Percentiles rank a stretch among this genome's conserved stretches.
Conservation (phyloP, 495 filamentous ascomycete species). For the Tuber microsphaerosporum region DNA sequence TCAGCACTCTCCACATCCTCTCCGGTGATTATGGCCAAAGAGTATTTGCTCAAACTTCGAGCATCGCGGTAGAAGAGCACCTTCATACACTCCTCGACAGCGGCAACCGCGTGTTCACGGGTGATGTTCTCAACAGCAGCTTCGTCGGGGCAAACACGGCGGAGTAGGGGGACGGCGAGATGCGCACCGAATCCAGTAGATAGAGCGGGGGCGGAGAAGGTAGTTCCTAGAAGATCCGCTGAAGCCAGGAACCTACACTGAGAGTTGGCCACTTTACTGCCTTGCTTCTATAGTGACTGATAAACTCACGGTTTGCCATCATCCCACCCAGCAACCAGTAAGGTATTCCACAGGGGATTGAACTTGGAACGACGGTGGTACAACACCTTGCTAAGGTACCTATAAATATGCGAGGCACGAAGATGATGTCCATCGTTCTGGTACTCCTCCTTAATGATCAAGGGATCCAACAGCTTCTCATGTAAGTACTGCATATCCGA, state of each 20-base stretch:
- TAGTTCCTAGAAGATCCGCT: constrained; percentile 87
- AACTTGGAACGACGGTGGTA: constrained; percentile 91
- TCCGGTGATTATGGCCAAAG: constrained; percentile 78
- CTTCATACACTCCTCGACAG: constrained; percentile 90
- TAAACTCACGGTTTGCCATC: constrained; percentile 55
- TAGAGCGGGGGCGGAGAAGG: constrained; percentile 74
- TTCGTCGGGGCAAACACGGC: constrained; percentile 74
- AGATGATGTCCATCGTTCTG: constrained; percentile 46
- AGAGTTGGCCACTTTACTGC: background rate
- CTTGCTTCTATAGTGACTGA: background rate
- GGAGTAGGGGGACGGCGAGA: constrained; percentile 84
- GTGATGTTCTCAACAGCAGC: constrained; percentile 59
- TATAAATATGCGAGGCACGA: constrained; percentile 61
- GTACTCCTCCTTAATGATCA: constrained; percentile 81
- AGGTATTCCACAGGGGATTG: constrained; percentile 93
- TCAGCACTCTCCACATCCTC: constrained; percentile 75
- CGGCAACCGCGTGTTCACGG: constrained; percentile 68
- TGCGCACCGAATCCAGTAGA: constrained; percentile 92
- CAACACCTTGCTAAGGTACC: constrained; percentile 86
- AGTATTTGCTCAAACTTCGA: constrained; percentile 81
- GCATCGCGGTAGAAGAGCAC: constrained; percentile 97
- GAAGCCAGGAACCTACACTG: constrained; percentile 62
- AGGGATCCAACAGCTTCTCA: constrained; percentile 75
- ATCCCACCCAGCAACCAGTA: constrained; percentile 85
- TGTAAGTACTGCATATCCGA: constrained; percentile 94